Conservation (phyloP, 371 early-diverging fungal genomes). For the Syncephalastrum sp. region DNA sequence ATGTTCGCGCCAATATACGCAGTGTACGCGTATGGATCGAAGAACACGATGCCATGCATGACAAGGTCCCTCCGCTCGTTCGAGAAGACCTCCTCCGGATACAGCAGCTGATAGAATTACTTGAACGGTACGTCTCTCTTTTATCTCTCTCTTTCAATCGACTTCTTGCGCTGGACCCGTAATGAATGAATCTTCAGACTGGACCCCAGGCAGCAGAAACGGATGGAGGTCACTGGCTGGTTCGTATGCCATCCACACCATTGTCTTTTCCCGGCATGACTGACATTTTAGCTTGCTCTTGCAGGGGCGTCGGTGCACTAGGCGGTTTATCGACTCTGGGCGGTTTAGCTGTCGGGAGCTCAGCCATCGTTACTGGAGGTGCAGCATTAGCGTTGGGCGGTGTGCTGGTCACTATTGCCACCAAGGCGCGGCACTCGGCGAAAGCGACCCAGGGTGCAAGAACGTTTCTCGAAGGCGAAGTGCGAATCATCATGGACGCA, state of each 20-base stretch:
- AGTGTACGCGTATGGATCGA: slow-evolving; percentile 55
- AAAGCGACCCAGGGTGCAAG: slow-evolving; percentile 25
- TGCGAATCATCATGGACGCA: slow-evolving; percentile 3
- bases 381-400: slow-evolving; percentile 36
- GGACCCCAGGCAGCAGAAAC: slow-evolving; percentile 52
- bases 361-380: slow-evolving; percentile 30
- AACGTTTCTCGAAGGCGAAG: slow-evolving; percentile 22
- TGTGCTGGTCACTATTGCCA: slow-evolving; percentile 22
- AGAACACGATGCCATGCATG: slow-evolving; percentile 42
- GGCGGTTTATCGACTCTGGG: slow-evolving; percentile 52
- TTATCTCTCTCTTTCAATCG: no score
- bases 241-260: slow-evolving; percentile 3
- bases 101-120: slow-evolving; percentile 35
- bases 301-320: slow-evolving; percentile 41
- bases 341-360: slow-evolving; percentile 46
- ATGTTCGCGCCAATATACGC: slow-evolving; percentile 39
- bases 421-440: slow-evolving; percentile 19
- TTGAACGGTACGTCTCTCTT: slow-evolving; percentile 13
- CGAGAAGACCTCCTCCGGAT: slow-evolving; percentile 39
- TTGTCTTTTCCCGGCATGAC: neutral
- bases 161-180: no score
- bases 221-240: slow-evolving; percentile 46
- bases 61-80: slow-evolving; percentile 43
- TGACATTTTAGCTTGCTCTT: neutral
- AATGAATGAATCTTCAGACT: slow-evolving; percentile 23